A percentile compares a stretch with the other conserved stretches of the same genome.
phyloP scores from a whole-genome alignment of 2,329 filamentous ascomycete genomes.

The Colletotrichum theobromicola region DNA sequence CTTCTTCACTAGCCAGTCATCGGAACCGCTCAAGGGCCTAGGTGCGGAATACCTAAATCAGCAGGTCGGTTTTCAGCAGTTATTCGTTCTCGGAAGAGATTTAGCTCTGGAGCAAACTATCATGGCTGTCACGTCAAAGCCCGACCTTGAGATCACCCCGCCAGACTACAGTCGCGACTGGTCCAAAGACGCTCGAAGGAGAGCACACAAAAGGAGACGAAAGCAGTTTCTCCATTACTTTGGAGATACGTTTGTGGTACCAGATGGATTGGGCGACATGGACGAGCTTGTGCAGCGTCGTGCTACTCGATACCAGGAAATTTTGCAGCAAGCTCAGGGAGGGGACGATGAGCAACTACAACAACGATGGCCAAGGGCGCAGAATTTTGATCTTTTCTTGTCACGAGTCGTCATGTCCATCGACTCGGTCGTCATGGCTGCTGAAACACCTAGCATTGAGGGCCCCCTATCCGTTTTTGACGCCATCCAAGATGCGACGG shows the following conservation, averaged over 20 bases:
- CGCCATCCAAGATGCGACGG: conserved; percentile 4
- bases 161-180: conserved; percentile 13
- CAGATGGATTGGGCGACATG: conserved; percentile 20
- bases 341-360: neutral
- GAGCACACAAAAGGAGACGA: conserved; percentile 9
- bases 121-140: conserved; percentile 1
- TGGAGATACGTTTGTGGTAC: conserved; percentile 18
- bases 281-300: conserved; percentile 17
- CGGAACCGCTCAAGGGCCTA: neutral
- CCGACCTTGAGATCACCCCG: neutral
- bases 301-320: neutral
- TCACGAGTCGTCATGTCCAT: conserved; percentile 20
- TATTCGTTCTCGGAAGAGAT: conserved; percentile 15
- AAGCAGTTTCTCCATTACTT: conserved; percentile 14
- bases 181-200: neutral
- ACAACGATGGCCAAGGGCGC: conserved; percentile 17
- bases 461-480: conserved; percentile 10
- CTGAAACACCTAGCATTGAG: neutral
- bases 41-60: neutral
- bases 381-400: conserved; percentile 13
- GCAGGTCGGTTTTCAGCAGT: conserved; percentile 14
- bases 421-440: conserved; percentile 18
- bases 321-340: neutral
- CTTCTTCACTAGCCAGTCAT: neutral
- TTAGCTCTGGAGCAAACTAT: conserved; percentile 10